Conservation (phyloP, 2,329 filamentous ascomycete genomes). For the Phialophora macrospora region DNA sequence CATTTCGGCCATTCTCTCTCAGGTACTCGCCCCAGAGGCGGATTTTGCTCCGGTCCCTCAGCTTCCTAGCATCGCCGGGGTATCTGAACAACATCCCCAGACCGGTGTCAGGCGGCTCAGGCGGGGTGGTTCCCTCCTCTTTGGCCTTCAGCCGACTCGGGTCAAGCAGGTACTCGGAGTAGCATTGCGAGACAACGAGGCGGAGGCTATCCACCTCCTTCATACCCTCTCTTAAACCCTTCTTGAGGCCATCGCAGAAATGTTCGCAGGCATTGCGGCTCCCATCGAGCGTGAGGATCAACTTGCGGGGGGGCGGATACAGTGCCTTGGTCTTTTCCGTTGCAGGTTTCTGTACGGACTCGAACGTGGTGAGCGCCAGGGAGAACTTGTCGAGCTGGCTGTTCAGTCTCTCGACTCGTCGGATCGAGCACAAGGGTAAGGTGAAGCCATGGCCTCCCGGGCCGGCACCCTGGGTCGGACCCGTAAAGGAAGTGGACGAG, state of each 20-base stretch:
- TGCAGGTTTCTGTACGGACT: slow-evolving; percentile 65
- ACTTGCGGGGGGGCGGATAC: slow-evolving; percentile 65
- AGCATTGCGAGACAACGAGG: slow-evolving; percentile 79
- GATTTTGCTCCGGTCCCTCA: slow-evolving; percentile 96
- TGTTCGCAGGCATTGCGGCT: slow-evolving; percentile 87
- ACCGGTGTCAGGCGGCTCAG: slow-evolving; percentile 82
- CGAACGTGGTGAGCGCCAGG: slow-evolving; percentile 94
- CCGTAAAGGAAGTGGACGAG: slow-evolving; percentile 83
- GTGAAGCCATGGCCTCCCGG: slow-evolving; percentile 96
- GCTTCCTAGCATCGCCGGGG: slow-evolving; percentile 90
- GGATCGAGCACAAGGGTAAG: slow-evolving; percentile 86
- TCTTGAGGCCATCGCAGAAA: slow-evolving; percentile 95
- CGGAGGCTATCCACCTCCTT: slow-evolving; percentile 86
- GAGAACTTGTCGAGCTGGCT: slow-evolving; percentile 93
- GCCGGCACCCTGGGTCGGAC: slow-evolving; percentile 88
- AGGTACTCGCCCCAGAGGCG: slow-evolving; percentile 96
- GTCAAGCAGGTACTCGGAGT: slow-evolving; percentile 79
- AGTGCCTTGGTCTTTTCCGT: slow-evolving; percentile 44
- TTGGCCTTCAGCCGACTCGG: slow-evolving; percentile 61
- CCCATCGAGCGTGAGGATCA: slow-evolving; percentile 89
- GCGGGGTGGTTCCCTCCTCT: slow-evolving; percentile 49
- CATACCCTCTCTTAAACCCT: slow-evolving; percentile 82
- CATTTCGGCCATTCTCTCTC: slow-evolving; percentile 90
- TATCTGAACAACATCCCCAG: slow-evolving; percentile 92
- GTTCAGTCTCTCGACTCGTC: slow-evolving; percentile 88